phyloP scores from a whole-genome alignment of 1,139 yeast species.

The Kodamaea plutei region DNA sequence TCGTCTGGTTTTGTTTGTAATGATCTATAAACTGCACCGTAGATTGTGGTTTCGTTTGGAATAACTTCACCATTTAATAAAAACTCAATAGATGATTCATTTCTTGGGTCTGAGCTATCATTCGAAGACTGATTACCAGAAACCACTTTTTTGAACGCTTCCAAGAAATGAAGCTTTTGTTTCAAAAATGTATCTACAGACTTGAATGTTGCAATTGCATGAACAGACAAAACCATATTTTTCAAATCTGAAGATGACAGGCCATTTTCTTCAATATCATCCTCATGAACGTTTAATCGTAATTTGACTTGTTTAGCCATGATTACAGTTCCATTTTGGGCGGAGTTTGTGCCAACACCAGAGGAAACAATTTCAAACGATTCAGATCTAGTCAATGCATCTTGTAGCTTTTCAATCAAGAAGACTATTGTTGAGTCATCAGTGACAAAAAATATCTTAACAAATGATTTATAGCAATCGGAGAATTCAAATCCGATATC shows the following conservation, averaged over 20 bases:
- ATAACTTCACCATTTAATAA: conserved; percentile 56
- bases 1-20: conserved; percentile 38
- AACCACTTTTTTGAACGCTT: conserved; percentile 13
- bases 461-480: conserved; percentile 43
- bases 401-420: conserved; percentile 60
- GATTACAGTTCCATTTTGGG: conserved; percentile 21
- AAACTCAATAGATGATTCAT: conserved; percentile 46
- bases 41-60: conserved; percentile 69
- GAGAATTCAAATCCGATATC: conserved; percentile 21
- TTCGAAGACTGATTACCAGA: conserved; percentile 9
- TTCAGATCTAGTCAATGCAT: conserved; percentile 71
- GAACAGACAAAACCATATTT: conserved; percentile 62
- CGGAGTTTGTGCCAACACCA: conserved; percentile 25
- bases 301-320: conserved; percentile 68
- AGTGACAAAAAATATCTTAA: conserved; percentile 38
- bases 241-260: conserved; percentile 33
- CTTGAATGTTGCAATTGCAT: conserved; percentile 82
- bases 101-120: conserved; percentile 12
- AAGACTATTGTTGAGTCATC: conserved; percentile 31
- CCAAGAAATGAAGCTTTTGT: conserved; percentile 27
- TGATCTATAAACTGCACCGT: conserved; percentile 69
- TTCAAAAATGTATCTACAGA: conserved; percentile 64
- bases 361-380: conserved; percentile 67
- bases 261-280: conserved; percentile 20
- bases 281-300: conserved; percentile 29